Base-by-base conservation (phyloP, 31 red algal species). In the Porphyra umbilicalis region DNA sequence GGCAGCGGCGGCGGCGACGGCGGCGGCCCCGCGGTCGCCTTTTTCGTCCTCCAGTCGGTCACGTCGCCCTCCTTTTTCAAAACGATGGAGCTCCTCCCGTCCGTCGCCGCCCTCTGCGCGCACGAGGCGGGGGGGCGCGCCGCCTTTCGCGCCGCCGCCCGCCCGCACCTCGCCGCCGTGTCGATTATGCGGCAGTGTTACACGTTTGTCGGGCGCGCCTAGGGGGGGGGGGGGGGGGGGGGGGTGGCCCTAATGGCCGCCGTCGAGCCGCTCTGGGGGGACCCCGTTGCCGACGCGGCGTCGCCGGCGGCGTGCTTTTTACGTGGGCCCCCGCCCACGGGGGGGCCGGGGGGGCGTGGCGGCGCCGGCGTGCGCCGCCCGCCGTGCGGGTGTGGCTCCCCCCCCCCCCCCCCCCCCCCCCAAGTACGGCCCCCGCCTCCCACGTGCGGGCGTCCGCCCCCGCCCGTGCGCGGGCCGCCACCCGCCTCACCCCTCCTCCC, bases 31-130 rank as follows among this genome's bases (percentile, higher is more conserved):
- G 57, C 42, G 5, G 42, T 71, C 2, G 57, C 57, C 2, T 71
- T 71, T 71, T 71, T 71, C 8, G 86, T 93, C 16, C 71, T 93
- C 36, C 91, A 93, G 39, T 88, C 85, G 37, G 71, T 88, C 31
- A 39, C 38, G 6, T 86, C 87, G 33, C 91, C 91, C 4, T 79
- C 91, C 9, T 88, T 82, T 76, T 88, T 93, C 79, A 93, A 93
- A 36, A 88, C 91, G 68, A 42, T 93, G 20, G 91, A 93, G 46
- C 82, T 89, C 0, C 88, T 86, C 35, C 35, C 36, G 4, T 71
- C 79, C 36, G 38, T 88, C 32, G 79, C 88, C 33, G 6, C 42
- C 14, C 75, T 93, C 15, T 16, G 75, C n/a, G 35, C 82, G 38
- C 86, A 88, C 36, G 80, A 88, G 81, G 36, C 68, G 6, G 77